phyloP scores from a whole-genome alignment of 441 rosid species.

The Populus hybrid region DNA sequence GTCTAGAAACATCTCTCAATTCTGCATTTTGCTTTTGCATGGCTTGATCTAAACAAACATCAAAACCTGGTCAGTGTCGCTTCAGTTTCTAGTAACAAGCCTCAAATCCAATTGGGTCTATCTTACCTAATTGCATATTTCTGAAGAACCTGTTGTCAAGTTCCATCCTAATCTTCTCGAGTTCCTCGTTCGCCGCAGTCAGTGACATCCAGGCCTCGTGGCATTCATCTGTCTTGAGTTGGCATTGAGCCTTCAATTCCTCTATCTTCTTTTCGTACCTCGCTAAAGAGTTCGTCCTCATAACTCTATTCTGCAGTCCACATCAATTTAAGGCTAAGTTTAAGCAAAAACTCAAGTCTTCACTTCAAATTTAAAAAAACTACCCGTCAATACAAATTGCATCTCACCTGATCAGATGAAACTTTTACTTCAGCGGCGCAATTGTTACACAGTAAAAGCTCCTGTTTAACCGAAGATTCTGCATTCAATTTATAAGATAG shows the following conservation, averaged over 20 bases:
- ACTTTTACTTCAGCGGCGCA: slow-evolving; percentile 62
- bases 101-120: neutral
- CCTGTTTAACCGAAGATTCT: slow-evolving; percentile 22
- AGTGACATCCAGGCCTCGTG: slow-evolving; percentile 94
- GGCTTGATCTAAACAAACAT: slow-evolving; percentile 43
- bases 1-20: slow-evolving; percentile 46
- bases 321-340: slow-evolving; percentile 10
- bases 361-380: neutral
- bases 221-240: slow-evolving; percentile 73
- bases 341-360: slow-evolving; percentile 9
- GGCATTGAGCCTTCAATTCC: slow-evolving; percentile 54
- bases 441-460: slow-evolving; percentile 49
- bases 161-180: slow-evolving; percentile 73
- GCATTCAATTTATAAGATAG: slow-evolving; percentile 9
- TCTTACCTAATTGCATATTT: slow-evolving; percentile 61
- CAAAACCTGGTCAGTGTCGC: neutral
- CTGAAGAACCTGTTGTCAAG: slow-evolving; percentile 59
- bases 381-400: neutral
- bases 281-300: slow-evolving; percentile 52
- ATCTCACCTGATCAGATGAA: slow-evolving; percentile 55
- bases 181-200: slow-evolving; percentile 62
- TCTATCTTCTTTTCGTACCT: slow-evolving; percentile 76
- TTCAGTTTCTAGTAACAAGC: neutral
- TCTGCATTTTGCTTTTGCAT: slow-evolving; percentile 48
- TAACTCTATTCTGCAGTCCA: slow-evolving; percentile 51